A percentile compares a stretch with the other conserved stretches of the same genome.
phyloP scores from a whole-genome alignment of 257 asterid species.

The Lavandula angustifolia region DNA sequence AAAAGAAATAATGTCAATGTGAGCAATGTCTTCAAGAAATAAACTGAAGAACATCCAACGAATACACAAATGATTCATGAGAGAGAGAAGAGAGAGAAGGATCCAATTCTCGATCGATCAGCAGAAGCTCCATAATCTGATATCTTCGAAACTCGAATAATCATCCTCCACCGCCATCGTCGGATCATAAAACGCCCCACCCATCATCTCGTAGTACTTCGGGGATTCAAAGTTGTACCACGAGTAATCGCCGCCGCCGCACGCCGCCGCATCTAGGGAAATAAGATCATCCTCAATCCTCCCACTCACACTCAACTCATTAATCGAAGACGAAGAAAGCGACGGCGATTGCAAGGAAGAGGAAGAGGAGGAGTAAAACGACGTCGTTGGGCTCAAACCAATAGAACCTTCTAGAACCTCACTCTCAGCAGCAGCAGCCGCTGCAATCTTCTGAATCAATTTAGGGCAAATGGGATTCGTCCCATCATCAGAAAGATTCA shows the following conservation, averaged over 20 bases:
- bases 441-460: slow-evolving; percentile 74
- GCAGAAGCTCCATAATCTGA: slow-evolving; percentile 81
- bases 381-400: slow-evolving; percentile 29
- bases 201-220: slow-evolving; percentile 60
- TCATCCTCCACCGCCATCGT: slow-evolving; percentile 39
- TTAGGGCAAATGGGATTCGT: slow-evolving; percentile 57
- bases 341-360: slow-evolving; percentile 12
- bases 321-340: slow-evolving; percentile 21
- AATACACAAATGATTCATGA: slow-evolving; percentile 28
- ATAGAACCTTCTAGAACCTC: slow-evolving; percentile 1
- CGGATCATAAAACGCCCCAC: slow-evolving; percentile 65
- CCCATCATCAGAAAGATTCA: background rate
- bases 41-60: slow-evolving; percentile 48
- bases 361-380: slow-evolving; percentile 27
- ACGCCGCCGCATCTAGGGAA: slow-evolving; percentile 16
- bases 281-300: slow-evolving; percentile 39
- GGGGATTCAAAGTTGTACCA: slow-evolving; percentile 84
- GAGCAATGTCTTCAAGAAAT: slow-evolving; percentile 53
- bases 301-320: background rate
- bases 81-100: background rate
- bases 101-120: slow-evolving; percentile 30
- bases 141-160: slow-evolving; percentile 42
- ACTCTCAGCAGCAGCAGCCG: slow-evolving; percentile 43
- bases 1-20: slow-evolving; percentile 29
- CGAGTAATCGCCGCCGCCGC: slow-evolving; percentile 19